A percentile compares a stretch with the other conserved stretches of the same genome.
Evolutionary conservation across 805 yeast species (phyloP).

Genomic region (Kuraishia piskuri): DNA sequence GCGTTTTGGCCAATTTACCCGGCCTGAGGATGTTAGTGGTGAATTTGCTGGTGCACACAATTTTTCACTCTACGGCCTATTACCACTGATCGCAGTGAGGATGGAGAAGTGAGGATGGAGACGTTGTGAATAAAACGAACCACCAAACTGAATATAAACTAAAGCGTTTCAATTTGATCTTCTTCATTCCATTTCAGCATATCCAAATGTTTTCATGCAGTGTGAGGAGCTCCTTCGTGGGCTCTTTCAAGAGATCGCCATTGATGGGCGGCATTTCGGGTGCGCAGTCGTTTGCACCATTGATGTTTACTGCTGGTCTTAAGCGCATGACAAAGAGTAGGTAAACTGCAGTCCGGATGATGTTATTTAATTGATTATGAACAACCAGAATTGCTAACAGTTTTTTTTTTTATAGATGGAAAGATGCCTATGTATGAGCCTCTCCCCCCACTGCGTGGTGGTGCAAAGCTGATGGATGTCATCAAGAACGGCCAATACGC

Average conservation of each 20-base stretch:
- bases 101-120: neutral
- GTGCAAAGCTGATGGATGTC: conserved; percentile 33
- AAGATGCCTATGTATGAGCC: conserved; percentile 34
- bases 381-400: neutral
- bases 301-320: neutral
- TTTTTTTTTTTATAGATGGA: neutral
- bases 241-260: neutral
- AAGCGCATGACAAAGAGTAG: neutral
- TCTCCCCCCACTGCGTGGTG: conserved; percentile 38
- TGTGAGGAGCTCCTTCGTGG: neutral
- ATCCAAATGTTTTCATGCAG: neutral
- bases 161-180: neutral
- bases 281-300: neutral
- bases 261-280: neutral
- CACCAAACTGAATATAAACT: neutral
- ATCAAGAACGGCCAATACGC: conserved; percentile 42
- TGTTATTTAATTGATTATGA: too few species aligned
- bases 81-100: neutral
- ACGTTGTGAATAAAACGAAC: neutral
- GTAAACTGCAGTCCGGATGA: neutral
- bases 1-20: too few species aligned
- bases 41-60: neutral
- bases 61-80: neutral
- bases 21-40: too few species aligned
- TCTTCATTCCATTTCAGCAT: neutral